These are phyloP conservation scores for Pythium coloratum DNA, from an alignment of 352 stramenopile species.

Conservation along the genomic window DNA sequence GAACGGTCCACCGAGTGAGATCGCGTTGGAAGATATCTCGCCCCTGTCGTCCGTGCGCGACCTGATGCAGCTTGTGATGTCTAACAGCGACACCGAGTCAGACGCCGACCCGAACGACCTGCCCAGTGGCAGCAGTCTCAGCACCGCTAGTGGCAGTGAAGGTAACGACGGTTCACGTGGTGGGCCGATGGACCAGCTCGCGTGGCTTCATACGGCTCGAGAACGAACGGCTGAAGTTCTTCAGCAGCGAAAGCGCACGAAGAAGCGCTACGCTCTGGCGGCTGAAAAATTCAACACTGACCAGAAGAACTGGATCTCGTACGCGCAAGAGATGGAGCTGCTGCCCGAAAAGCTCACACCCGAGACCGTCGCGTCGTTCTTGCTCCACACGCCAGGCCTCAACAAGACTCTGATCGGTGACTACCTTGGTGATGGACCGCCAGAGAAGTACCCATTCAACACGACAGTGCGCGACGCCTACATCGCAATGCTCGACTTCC, in stretches of 20 bases:
- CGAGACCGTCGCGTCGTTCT: conserved; percentile 89
- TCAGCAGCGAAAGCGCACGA: conserved; percentile 90
- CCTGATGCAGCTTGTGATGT: conserved; percentile 84
- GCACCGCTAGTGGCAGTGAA: background rate
- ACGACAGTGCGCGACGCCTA: conserved; percentile 81
- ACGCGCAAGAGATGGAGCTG: conserved; percentile 84
- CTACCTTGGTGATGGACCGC: conserved; percentile 95
- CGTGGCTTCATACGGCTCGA: conserved; percentile 81
- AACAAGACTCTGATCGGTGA: conserved; percentile 96
- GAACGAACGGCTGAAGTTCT: conserved; percentile 87
- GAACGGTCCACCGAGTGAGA: conserved; percentile 37
- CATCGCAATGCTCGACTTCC: conserved; percentile 95
- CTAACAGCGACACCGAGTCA: conserved; percentile 71
- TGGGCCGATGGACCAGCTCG: conserved; percentile 50
- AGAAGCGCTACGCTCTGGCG: conserved; percentile 88
- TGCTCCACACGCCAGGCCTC: conserved; percentile 91
- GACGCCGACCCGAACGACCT: conserved; percentile 59
- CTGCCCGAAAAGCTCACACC: conserved; percentile 84
- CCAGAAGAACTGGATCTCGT: conserved; percentile 91
- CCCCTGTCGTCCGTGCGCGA: conserved; percentile 81
- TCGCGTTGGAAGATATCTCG: conserved; percentile 78
- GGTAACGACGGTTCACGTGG: background rate
- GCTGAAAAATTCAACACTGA: conserved; percentile 95
- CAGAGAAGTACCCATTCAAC: conserved; percentile 97
- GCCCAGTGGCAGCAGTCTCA: conserved; percentile 22